Conservation (phyloP, 345 rosid species). For the Bretschneidera sinensis region DNA sequence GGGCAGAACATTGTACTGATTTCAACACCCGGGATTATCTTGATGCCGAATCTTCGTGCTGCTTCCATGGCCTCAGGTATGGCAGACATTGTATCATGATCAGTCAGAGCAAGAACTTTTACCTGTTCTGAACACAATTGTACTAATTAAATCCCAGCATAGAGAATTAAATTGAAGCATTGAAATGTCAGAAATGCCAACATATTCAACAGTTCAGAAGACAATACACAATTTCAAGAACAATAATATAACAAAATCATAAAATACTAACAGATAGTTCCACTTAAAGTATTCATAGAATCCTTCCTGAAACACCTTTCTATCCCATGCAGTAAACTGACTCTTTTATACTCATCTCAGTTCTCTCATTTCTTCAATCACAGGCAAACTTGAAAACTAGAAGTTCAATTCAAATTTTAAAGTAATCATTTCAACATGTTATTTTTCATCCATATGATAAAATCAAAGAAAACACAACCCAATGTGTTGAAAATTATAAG, state of each 20-base stretch:
- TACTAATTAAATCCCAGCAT: constrained; percentile 22
- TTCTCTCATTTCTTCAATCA: no score
- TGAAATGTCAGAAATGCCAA: constrained; percentile 4
- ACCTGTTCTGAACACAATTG: constrained; percentile 65
- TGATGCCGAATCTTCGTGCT: constrained; percentile 65
- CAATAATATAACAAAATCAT: not conserved
- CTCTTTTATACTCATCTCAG: no score
- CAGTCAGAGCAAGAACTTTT: constrained; percentile 91
- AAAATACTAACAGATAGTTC: not conserved
- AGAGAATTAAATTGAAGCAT: not conserved
- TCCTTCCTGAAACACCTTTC: no score
- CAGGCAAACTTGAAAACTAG: no score
- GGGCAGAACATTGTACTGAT: constrained; percentile 81
- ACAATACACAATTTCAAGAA: not conserved
- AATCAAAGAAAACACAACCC: no score
- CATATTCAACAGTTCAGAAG: constrained; percentile 1
- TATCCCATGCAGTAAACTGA: no score
- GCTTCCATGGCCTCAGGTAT: constrained; percentile 88
- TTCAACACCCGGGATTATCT: constrained; percentile 91
- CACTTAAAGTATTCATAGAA: not conserved
- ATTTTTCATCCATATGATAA: no score
- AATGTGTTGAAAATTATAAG: no score
- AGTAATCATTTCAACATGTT: no score
- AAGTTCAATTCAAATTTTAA: no score
- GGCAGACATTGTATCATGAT: constrained; percentile 90